Conservation (phyloP, 148 eudicot species). For the Camellia sinensis region DNA sequence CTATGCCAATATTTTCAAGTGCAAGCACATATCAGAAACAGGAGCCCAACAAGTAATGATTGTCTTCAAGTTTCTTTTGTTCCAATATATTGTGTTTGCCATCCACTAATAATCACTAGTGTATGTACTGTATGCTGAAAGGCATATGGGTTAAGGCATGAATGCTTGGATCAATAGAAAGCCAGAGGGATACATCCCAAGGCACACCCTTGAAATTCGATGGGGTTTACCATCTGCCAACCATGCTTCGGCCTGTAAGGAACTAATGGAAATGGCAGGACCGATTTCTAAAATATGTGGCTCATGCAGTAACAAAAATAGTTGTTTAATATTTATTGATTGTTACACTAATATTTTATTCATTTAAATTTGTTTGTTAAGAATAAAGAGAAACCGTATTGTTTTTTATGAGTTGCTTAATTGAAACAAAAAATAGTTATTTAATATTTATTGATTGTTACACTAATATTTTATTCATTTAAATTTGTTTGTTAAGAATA, state of each 20-base stretch:
- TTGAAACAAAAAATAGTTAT: not conserved
- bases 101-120: not conserved
- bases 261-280: not conserved
- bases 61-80: not conserved
- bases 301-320: not conserved
- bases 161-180: not conserved
- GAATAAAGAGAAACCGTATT: not conserved
- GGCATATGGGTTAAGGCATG: not conserved
- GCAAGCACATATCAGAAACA: conserved; percentile 98
- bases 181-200: not conserved
- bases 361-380: not conserved
- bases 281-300: not conserved
- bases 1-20: conserved; percentile 87
- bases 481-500: not conserved
- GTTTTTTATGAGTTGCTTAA: not conserved
- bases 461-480: not conserved
- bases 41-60: conserved; percentile 86
- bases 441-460: not conserved
- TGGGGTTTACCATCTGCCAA: not conserved
- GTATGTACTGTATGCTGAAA: not conserved
- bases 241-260: not conserved
- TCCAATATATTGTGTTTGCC: not conserved
- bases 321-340: not conserved
- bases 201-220: not conserved
- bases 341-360: not conserved